phyloP scores from a whole-genome alignment of 345 rosid genomes.

The Raphanus raphanistrum region DNA sequence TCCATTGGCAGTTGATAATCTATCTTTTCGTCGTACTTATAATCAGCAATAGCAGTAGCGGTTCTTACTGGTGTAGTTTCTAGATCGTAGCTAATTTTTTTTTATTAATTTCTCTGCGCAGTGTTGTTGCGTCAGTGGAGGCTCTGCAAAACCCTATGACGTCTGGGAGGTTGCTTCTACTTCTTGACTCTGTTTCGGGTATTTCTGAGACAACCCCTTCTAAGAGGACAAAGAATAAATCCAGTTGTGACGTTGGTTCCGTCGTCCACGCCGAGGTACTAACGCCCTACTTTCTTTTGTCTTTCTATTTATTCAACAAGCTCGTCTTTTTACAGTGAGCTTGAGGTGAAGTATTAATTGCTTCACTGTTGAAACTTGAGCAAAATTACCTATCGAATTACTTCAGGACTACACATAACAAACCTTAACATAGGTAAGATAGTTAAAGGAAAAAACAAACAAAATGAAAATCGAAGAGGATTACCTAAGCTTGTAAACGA shows the following conservation, averaged over 20 bases:
- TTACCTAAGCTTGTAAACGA: neutral
- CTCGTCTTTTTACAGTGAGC: neutral
- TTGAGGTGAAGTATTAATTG: slow-evolving; percentile 15
- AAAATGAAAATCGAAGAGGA: neutral
- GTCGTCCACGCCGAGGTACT: slow-evolving; percentile 86
- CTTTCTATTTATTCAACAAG: slow-evolving; percentile 3
- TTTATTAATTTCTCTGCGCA: slow-evolving; percentile 38
- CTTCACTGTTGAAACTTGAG: slow-evolving; percentile 5
- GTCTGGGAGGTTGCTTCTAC: slow-evolving; percentile 80
- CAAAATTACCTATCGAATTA: slow-evolving; percentile 2
- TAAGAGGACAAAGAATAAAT: slow-evolving; percentile 81
- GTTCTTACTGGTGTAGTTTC: slow-evolving; percentile 9
- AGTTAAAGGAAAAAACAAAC: neutral
- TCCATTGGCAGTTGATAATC: slow-evolving; percentile 8
- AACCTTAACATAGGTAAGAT: neutral
- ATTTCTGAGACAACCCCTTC: slow-evolving; percentile 62
- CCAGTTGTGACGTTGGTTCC: slow-evolving; percentile 68
- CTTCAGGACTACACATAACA: neutral
- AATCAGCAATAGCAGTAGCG: slow-evolving; percentile 4
- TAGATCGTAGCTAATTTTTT: slow-evolving; percentile 9
- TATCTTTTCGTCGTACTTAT: slow-evolving; percentile 2
- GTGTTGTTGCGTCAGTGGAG: slow-evolving; percentile 74
- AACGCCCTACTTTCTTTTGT: slow-evolving; percentile 6
- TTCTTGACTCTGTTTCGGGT: slow-evolving; percentile 65
- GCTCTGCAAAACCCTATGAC: slow-evolving; percentile 63